Evolutionary conservation across 78 protist species (phyloP).

Genomic region (Cavenderia fasciculata): DNA sequence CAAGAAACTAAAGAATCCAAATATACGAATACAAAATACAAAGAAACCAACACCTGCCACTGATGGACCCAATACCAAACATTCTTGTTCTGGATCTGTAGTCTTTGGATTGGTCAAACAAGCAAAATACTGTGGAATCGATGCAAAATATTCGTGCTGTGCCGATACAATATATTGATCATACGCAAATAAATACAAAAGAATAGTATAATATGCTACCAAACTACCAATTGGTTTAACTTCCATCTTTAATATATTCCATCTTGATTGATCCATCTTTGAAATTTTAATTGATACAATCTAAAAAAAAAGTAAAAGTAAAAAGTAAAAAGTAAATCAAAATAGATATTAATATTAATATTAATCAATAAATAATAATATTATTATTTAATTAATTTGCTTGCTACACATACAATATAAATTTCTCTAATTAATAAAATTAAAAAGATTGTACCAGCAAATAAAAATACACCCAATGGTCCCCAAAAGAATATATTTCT

Average conservation of each 20-base stretch:
- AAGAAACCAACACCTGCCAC: conserved; percentile 23
- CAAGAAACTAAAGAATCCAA: conserved; percentile 34
- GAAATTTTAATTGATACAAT: too few species aligned
- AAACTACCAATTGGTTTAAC: neutral
- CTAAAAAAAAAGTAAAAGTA: neutral
- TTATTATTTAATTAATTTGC: too few species aligned
- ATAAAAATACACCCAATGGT: neutral
- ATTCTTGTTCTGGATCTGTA: too few species aligned
- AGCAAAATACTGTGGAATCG: too few species aligned
- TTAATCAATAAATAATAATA: neutral
- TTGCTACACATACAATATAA: neutral
- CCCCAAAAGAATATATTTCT: conserved; percentile 28
- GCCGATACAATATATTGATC: neutral
- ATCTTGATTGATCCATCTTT: neutral
- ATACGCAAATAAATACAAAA: conserved; percentile 15
- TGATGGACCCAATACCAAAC: conserved; percentile 13
- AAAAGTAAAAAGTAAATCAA: too few species aligned
- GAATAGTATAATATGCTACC: neutral
- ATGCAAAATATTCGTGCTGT: neutral
- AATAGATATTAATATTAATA: neutral
- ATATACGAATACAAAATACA: conserved; percentile 24
- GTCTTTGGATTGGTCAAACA: too few species aligned
- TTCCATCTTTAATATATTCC: neutral
- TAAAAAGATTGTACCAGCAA: neutral
- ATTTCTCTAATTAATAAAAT: neutral